Base-by-base conservation (phyloP, 345 rosid genomes). In the Gossypium bickii region DNA sequence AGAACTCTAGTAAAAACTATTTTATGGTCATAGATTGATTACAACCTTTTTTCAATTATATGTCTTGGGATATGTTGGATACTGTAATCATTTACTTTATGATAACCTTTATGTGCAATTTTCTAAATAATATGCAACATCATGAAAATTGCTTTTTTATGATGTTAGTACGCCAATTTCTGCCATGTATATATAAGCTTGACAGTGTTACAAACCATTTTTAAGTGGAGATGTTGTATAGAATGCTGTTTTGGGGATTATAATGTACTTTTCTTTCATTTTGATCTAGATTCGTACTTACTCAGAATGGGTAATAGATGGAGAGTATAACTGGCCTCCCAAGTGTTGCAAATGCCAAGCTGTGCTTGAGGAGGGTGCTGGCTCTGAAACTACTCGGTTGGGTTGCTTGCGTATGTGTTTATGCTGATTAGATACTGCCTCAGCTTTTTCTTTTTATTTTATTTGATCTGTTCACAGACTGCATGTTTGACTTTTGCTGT, bases 301-400 rank as follows among this genome's bases (percentile, higher is more conserved):
- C 88, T 96, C 99, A 9, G 99, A 96, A 70, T 96, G 99, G 98
- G 99, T 96, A 24, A 96, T 92, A 82, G 99, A 96, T 81, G 99
- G 95, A 76, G 99, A 90, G 79, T 93, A 96, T 83, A 97, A 96
- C 72, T 93, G 97, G 93, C 97, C 63, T 58, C 63, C 63, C 63
- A 58, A 58, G 38, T 58, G 63, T 58, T 58, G 63, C 63, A 58
- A 58, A n/a, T 96, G 99, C 83, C 94, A 86, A 82, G 82, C 79
- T 75, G 82, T 79, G 13, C 90, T 96, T 77, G 93, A 87, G 43
- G 98, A 93, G 80, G 93, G 88, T 75, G 76, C 70, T 61, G 86
- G 82, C 74, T 82, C 85, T 49, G 89, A 86, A 83, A 94, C 89
- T 76, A 93, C 94, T 69, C 93, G 99, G 74, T 77, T 95, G 92